These are phyloP conservation scores for Pachysandra terminalis DNA, from an alignment of 164 flowering plant genomes.

Conservation along the genomic window DNA sequence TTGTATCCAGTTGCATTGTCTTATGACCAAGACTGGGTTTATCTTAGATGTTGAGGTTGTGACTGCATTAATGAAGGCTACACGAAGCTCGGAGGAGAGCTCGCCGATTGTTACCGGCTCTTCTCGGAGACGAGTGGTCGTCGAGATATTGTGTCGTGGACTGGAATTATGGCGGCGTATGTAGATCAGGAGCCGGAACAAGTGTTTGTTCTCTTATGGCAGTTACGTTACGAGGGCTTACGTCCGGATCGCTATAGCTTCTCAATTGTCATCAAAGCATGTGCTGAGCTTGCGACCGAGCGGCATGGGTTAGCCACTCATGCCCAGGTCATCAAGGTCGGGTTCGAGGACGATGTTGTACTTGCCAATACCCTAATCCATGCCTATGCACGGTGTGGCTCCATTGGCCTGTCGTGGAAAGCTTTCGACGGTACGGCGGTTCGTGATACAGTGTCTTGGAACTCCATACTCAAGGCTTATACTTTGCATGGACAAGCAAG, in stretches of 20 bases:
- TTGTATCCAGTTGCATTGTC: conserved; percentile 53
- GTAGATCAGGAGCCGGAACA: conserved; percentile 53
- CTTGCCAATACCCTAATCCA: conserved; percentile 64
- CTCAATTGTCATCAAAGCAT: conserved; percentile 66
- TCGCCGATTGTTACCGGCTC: conserved; percentile 40
- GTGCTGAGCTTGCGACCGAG: conserved; percentile 58
- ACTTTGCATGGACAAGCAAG: conserved; percentile 65
- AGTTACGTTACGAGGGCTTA: conserved; percentile 36
- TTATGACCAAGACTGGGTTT: conserved; percentile 42
- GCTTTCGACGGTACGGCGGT: conserved; percentile 42
- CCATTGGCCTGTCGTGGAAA: conserved; percentile 36
- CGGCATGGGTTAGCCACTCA: conserved; percentile 48
- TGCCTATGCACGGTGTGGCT: conserved; percentile 73
- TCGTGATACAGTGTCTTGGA: conserved; percentile 68
- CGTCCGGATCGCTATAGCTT: conserved; percentile 53
- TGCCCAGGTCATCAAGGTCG: conserved; percentile 41
- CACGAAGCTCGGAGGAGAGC: conserved; percentile 42
- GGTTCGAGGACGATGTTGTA: conserved; percentile 45
- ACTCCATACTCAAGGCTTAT: conserved; percentile 73
- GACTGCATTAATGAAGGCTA: conserved; percentile 68
- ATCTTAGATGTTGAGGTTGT: conserved; percentile 38
- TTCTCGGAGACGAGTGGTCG: conserved; percentile 38
- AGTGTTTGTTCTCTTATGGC: conserved; percentile 45
- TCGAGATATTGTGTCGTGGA: conserved; percentile 70
- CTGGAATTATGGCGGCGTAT: conserved; percentile 54